Evolutionary conservation across 2,329 filamentous ascomycete genomes (phyloP), one percentile per base, ranked within the genome.

Genomic region (Thermothelomyces thermophilus): DNA sequence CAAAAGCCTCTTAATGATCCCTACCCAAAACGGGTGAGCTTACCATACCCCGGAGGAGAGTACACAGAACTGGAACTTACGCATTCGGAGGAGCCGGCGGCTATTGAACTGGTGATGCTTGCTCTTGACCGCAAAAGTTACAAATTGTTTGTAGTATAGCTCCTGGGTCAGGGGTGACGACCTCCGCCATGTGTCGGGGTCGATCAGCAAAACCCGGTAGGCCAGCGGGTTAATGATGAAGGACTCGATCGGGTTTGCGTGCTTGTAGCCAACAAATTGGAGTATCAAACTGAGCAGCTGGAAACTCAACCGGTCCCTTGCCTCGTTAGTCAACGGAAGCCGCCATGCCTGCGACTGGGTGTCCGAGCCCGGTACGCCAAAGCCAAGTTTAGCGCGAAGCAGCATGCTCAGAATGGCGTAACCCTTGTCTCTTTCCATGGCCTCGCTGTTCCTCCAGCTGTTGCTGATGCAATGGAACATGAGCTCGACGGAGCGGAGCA

Each of bases 381-480:
- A 75, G 5, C 85, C 86, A 28, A 95, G 73, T 65, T 95, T 96
- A 48, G 87, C 86, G 48, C 89, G 83, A 20, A 98, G 70, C 16
- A 97, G 75, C 66, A 90, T 82, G 35, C 86, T 86, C 44, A 98
- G 71, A 31, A 97, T 87, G 22, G 87, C 86, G 64, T 96, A 98
- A 0, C 91, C 94, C 58, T 94, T 93, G 52, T 95, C 90, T 60
- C 87, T 84, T 66, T 98, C 93, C 86, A 98, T 96, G 22, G 93
- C 90, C 65, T 98, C 94, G 58, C 93, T 97, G 58, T 97, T 97
- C 56, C 93, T 81, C 93, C 94, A 98, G 64, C 87, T 97, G 56
- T 87, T 85, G 57, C 87, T 85, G 43, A 96, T 86, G 53, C 87
- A 88, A 56, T 87, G 82, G 55, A 96, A 90, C 22, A 95, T 74